Conservation (phyloP, 768 basidiomycete species). For the Hortiboletus campestris region DNA sequence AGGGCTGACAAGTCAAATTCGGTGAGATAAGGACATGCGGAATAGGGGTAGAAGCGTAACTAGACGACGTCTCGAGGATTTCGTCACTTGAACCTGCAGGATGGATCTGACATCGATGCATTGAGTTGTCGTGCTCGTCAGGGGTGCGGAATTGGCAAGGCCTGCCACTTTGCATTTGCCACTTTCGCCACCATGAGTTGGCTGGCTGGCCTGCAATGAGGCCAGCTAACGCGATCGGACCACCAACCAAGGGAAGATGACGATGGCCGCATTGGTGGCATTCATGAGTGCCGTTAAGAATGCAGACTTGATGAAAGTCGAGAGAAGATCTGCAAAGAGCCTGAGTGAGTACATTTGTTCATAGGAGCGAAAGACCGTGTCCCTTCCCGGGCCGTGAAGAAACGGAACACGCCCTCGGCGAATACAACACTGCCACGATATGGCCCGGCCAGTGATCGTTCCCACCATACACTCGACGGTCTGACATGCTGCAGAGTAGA, state of each 20-base stretch:
- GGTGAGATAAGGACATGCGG: conserved; percentile 2
- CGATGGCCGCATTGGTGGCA: conserved; percentile 7
- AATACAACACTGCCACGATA: not conserved
- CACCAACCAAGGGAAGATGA: not conserved
- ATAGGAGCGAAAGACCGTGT: conserved; percentile 1
- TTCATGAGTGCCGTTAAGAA: conserved; percentile 1
- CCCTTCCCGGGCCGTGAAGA: conserved; percentile 7
- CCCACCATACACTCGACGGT: not conserved
- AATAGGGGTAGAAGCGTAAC: conserved; percentile 11
- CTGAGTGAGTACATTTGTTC: not conserved
- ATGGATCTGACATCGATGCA: conserved; percentile 13
- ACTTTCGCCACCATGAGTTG: conserved; percentile 13
- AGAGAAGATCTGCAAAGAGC: conserved; percentile 12
- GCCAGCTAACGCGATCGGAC: conserved; percentile 8
- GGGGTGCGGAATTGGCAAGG: conserved; percentile 1
- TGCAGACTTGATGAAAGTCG: conserved; percentile 10
- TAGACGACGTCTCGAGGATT: conserved; percentile 44
- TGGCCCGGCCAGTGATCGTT: not conserved
- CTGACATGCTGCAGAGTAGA: not conserved
- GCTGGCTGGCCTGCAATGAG: conserved; percentile 16
- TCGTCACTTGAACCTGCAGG: conserved; percentile 12
- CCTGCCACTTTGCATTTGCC: conserved; percentile 8
- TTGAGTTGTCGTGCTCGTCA: not conserved
- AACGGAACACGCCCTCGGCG: not conserved
- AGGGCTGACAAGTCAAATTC: conserved; percentile 40